These are phyloP conservation scores for Rutstroemia sp. DNA, from an alignment of 2,329 filamentous ascomycete genomes.

Conservation along the genomic window DNA sequence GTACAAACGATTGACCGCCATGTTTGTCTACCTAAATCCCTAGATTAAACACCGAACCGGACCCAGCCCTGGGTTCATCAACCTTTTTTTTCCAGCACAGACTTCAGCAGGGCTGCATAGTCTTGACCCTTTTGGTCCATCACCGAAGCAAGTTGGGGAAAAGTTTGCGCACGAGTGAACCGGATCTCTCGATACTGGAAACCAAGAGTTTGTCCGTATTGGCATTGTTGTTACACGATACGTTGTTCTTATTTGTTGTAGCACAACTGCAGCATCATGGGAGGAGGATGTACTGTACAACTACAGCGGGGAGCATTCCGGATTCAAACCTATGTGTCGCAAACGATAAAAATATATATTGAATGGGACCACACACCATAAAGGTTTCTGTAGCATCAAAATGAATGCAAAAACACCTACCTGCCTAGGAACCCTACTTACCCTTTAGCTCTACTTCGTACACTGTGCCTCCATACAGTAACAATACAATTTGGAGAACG, in stretches of 20 bases:
- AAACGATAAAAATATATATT: not conserved
- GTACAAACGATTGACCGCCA: not conserved
- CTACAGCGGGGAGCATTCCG: conserved; percentile 2
- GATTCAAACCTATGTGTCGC: conserved; percentile 1
- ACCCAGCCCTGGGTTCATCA: conserved; percentile 4
- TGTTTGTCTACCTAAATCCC: too few relatives aligned
- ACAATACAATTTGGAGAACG: not conserved
- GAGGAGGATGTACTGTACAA: conserved; percentile 2
- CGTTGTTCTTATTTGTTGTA: conserved; percentile 5
- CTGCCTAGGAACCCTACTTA: too few relatives aligned
- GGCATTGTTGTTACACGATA: conserved; percentile 3
- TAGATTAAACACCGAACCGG: not conserved
- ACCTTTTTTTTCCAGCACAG: not conserved
- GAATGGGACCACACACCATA: not conserved
- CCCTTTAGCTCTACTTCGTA: not conserved
- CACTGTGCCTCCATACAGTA: not conserved
- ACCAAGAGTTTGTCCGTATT: not conserved
- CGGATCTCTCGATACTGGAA: not conserved
- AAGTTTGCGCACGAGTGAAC: not conserved
- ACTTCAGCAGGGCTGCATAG: not conserved
- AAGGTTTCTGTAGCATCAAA: not conserved
- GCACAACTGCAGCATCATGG: not conserved
- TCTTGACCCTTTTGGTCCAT: not conserved
- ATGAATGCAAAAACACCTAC: too few relatives aligned
- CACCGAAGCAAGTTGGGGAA: not conserved